phyloP scores from a whole-genome alignment of 1,139 yeast species.

The Pichiaceae sp. region DNA sequence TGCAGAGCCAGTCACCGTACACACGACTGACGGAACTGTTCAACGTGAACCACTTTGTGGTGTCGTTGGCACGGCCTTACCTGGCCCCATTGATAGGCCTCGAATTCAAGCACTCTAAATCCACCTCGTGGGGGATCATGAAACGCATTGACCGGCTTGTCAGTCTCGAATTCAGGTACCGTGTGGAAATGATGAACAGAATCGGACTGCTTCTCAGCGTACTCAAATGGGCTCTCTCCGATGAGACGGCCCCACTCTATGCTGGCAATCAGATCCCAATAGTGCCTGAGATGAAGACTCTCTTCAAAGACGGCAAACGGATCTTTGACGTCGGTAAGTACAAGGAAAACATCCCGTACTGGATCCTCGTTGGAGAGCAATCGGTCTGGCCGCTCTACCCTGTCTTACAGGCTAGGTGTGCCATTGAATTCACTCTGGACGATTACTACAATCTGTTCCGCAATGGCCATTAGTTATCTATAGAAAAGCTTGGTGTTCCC shows the following conservation, averaged over 20 bases:
- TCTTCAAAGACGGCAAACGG: slow-evolving; percentile 59
- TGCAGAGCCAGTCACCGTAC: slow-evolving; percentile 30
- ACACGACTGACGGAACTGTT: slow-evolving; percentile 84
- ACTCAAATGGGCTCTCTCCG: slow-evolving; percentile 71
- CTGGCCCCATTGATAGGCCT: slow-evolving; percentile 81
- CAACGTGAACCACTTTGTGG: slow-evolving; percentile 87
- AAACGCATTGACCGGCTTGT: slow-evolving; percentile 33
- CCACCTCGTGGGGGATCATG: slow-evolving; percentile 32
- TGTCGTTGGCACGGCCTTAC: slow-evolving; percentile 87
- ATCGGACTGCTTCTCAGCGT: slow-evolving; percentile 68
- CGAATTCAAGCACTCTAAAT: slow-evolving; percentile 59
- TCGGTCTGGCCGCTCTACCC: slow-evolving; percentile 93
- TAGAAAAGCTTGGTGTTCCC: slow-evolving; percentile 36
- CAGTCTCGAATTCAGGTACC: slow-evolving; percentile 70
- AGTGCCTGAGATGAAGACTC: slow-evolving; percentile 75
- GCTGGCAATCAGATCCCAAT: slow-evolving; percentile 71
- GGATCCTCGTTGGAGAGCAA: slow-evolving; percentile 86
- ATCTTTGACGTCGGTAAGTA: slow-evolving; percentile 67
- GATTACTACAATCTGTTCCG: slow-evolving; percentile 50
- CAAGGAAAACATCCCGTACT: slow-evolving; percentile 71
- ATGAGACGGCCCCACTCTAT: slow-evolving; percentile 75
- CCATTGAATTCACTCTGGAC: slow-evolving; percentile 84
- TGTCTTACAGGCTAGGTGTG: slow-evolving; percentile 77
- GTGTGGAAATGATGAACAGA: slow-evolving; percentile 72
- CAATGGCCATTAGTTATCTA: slow-evolving; percentile 31